Evolutionary conservation across 345 rosid species (phyloP).

Genomic region (Physaria fendleri): DNA sequence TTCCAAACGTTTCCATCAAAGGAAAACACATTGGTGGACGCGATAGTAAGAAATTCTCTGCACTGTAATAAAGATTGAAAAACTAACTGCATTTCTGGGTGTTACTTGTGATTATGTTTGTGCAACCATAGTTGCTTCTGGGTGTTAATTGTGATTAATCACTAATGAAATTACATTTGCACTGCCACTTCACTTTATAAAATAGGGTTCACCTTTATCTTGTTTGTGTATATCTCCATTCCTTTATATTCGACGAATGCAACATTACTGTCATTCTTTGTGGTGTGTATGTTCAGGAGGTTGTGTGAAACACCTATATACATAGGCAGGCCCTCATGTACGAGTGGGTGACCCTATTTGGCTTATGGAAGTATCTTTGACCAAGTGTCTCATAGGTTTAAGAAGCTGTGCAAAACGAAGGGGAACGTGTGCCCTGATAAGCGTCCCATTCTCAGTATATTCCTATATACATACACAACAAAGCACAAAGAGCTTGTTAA

Average conservation of each 20-base stretch:
- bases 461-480: conserved; percentile 49
- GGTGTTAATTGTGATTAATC: too few species aligned
- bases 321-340: conserved; percentile 68
- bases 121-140: too few species aligned
- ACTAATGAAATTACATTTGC: too few species aligned
- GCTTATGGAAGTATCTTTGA: conserved; percentile 24
- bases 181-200: too few species aligned
- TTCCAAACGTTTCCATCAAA: conserved; percentile 61
- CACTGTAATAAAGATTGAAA: not conserved
- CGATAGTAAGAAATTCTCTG: conserved; percentile 36
- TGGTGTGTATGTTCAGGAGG: conserved; percentile 44
- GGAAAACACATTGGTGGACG: conserved; percentile 68
- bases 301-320: conserved; percentile 73
- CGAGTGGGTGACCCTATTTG: not conserved
- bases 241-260: too few species aligned
- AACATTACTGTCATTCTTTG: not conserved
- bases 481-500: not conserved
- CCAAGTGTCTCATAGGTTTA: conserved; percentile 83
- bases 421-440: conserved; percentile 81
- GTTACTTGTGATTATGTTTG: too few species aligned
- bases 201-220: too few species aligned
- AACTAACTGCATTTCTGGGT: not conserved
- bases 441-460: conserved; percentile 69
- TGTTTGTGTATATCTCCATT: too few species aligned
- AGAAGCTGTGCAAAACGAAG: conserved; percentile 88